Base-by-base conservation (phyloP, 2,329 filamentous ascomycete genomes). In the Colletotrichum truncatum region DNA sequence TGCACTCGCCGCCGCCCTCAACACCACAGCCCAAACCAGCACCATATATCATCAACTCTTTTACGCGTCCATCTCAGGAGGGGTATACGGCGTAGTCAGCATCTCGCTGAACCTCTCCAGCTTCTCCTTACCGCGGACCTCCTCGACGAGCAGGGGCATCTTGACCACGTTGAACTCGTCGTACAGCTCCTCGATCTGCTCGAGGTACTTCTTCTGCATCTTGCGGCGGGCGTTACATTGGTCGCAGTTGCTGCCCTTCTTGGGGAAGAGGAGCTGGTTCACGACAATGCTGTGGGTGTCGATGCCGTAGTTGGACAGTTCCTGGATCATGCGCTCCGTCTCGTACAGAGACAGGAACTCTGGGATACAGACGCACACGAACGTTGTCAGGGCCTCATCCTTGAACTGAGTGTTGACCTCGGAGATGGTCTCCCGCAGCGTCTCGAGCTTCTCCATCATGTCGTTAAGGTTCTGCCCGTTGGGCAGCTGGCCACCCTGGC, bases 201-300 rank as follows among this genome's bases (percentile, higher is more conserved):
- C 94, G 43, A 99, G 86, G 77, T 99, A 99, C 84, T 99, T 99
- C 85, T 94, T 96, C 85, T 99, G 96, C 96, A 99, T 99, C 84
- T 97, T 97, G 74, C 94, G 86, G 69, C 96, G 85, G 46, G 96
- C 92, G 76, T 94, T 97, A 81, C 96, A 99, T 84, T 99, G 96
- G 68, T 98, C 94, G 80, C 96, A 99, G 34, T 89, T 87, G 75
- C 91, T 97, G 56, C 90, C 91, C 70, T 90, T 86, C 79, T 92
- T 93, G 16, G 96, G 96, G 82, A 97, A 99, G 61, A 99, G 84
- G 70, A 99, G 86, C 85, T 99, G 96, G 80, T 99, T 99, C 74
- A 99, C 96, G 46, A 99, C 96, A 77, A 99, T 98, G 75, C 91
- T 90, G 82, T 98, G 96, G 6, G 95, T 97, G 78, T 99, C 96